A percentile compares a stretch with the other conserved stretches of the same genome.
Evolutionary conservation across 768 basidiomycete species (phyloP).

Genomic region (Kwoniella sp.): DNA sequence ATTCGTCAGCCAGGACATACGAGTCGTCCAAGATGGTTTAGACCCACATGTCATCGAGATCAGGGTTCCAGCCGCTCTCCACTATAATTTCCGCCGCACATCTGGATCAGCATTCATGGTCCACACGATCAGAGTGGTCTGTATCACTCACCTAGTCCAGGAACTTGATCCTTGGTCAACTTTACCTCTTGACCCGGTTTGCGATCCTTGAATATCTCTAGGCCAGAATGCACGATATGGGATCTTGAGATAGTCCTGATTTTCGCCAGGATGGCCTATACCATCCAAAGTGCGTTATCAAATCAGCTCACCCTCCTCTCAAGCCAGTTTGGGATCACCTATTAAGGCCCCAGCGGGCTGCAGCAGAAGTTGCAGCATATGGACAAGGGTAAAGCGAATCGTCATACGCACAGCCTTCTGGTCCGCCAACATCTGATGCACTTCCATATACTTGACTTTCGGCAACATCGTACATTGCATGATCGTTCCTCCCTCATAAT

Average conservation of each 20-base stretch:
- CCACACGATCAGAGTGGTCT: constrained; percentile 7
- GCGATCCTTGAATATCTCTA: constrained; percentile 72
- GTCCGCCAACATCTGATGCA: constrained; percentile 68
- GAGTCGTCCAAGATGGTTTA: too few species aligned
- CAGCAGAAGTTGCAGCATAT: background rate
- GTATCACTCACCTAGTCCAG: constrained; percentile 72
- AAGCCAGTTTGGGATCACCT: too few species aligned
- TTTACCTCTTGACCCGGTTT: constrained; percentile 56
- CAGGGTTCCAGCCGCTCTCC: constrained; percentile 89
- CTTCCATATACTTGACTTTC: constrained; percentile 85
- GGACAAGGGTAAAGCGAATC: too few species aligned
- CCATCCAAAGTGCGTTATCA: background rate
- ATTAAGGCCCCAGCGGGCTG: too few species aligned
- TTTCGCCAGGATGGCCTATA: constrained; percentile 74
- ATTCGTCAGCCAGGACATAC: too few species aligned
- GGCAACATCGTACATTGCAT: constrained; percentile 92
- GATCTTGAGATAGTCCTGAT: constrained; percentile 82
- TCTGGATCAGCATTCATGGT: constrained; percentile 3
- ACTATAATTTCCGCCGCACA: too few species aligned
- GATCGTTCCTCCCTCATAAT: constrained; percentile 98
- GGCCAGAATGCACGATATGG: constrained; percentile 79
- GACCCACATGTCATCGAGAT: constrained; percentile 72
- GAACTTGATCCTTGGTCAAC: constrained; percentile 75
- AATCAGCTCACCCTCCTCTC: constrained; percentile 1
- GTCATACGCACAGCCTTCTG: constrained; percentile 77